A percentile compares a stretch with the other conserved stretches of the same genome.
Evolutionary conservation across 768 basidiomycete genomes (phyloP).

Genomic region (Postia placenta): DNA sequence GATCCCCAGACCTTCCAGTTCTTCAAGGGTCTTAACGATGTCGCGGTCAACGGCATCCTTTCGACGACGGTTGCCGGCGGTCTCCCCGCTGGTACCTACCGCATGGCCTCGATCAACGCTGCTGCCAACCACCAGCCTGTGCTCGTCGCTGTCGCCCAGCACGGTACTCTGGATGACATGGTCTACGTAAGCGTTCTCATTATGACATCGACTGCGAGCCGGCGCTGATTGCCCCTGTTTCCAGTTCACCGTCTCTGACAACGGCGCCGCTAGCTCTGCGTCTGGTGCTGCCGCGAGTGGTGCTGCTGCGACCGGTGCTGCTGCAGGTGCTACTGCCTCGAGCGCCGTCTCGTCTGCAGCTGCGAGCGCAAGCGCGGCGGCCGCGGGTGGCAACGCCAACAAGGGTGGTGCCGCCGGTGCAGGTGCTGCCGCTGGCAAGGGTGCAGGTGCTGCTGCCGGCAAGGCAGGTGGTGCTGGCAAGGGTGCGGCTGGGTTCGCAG

Average conservation of each 20-base stretch:
- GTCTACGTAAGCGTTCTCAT: constrained; percentile 27
- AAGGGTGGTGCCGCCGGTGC: constrained; percentile 20
- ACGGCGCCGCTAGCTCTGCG: constrained; percentile 12
- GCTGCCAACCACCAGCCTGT: constrained; percentile 41
- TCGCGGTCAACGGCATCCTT: constrained; percentile 38
- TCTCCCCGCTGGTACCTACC: constrained; percentile 38
- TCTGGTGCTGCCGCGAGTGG: constrained; percentile 9
- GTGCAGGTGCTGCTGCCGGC: not conserved
- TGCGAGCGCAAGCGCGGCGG: constrained; percentile 2
- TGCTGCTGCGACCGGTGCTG: constrained; percentile 10
- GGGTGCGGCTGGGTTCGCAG: not conserved
- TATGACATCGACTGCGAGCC: not conserved
- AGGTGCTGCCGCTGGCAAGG: constrained; percentile 15
- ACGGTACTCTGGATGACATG: constrained; percentile 35
- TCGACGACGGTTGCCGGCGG: constrained; percentile 34
- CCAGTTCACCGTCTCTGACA: constrained; percentile 16
- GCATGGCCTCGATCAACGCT: constrained; percentile 36
- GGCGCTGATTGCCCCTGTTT: not conserved
- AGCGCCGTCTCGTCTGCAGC: constrained; percentile 29
- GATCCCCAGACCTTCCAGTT: constrained; percentile 52
- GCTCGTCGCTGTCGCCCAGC: constrained; percentile 37
- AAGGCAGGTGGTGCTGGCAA: not conserved
- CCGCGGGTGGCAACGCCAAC: not conserved
- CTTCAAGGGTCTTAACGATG: constrained; percentile 53
- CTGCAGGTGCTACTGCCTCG: constrained; percentile 20